These are phyloP conservation scores for Ceratobasidium sp. DNA, from an alignment of 1,284 basidiomycete genomes.

Conservation along the genomic window DNA sequence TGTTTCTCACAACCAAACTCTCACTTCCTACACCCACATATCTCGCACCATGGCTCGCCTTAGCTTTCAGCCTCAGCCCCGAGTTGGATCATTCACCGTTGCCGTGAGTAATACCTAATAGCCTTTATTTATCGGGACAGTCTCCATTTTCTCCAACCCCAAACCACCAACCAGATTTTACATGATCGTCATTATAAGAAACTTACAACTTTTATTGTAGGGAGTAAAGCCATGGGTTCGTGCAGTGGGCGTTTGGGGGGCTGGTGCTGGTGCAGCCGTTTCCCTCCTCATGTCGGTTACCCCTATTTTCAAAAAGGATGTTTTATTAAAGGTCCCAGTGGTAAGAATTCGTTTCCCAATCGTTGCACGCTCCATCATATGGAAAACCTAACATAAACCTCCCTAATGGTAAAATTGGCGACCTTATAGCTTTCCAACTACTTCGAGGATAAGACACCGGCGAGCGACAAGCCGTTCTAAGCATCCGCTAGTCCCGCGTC, in stretches of 20 bases:
- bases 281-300: constrained; percentile 71
- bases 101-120: neutral
- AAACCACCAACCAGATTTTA: neutral
- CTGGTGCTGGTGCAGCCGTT: constrained; percentile 70
- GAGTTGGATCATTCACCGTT: neutral
- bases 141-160: neutral
- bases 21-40: neutral
- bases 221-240: constrained; percentile 5
- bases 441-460: constrained; percentile 79
- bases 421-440: constrained; percentile 68
- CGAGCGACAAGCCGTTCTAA: constrained; percentile 83
- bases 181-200: neutral
- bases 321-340: constrained; percentile 67
- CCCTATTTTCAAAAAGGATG: constrained; percentile 69
- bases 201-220: neutral
- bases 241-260: constrained; percentile 66
- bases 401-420: constrained; percentile 10
- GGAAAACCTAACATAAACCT: constrained; percentile 54
- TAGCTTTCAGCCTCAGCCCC: constrained; percentile 12
- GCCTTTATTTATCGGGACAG: neutral
- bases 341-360: constrained; percentile 57
- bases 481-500: too few species aligned
- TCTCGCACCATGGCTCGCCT: constrained; percentile 11
- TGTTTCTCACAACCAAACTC: constrained; percentile 15
- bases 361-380: constrained; percentile 25